These are phyloP conservation scores for Malus fusca DNA, from an alignment of 306 rosid species.

Conservation along the genomic window DNA sequence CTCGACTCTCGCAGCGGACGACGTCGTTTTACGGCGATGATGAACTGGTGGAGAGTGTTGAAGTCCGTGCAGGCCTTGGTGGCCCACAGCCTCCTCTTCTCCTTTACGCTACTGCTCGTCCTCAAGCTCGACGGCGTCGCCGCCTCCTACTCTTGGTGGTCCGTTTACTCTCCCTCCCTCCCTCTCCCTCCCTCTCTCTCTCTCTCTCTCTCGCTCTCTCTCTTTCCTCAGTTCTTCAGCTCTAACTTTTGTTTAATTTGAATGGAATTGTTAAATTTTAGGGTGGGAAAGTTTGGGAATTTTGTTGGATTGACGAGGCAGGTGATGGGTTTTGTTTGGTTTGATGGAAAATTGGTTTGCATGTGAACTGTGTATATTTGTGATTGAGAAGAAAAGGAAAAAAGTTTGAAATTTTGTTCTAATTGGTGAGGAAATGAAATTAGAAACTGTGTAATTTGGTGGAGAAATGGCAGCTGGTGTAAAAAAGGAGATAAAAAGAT, in stretches of 20 bases:
- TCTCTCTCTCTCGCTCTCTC: no score
- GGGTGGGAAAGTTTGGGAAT: conserved; percentile 4
- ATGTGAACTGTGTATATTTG: background rate
- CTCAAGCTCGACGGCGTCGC: conserved; percentile 78
- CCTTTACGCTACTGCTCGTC: conserved; percentile 77
- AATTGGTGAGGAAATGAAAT: background rate
- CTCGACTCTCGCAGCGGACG: background rate
- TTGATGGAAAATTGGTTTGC: background rate
- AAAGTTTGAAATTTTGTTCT: background rate
- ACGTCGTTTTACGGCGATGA: conserved; percentile 15
- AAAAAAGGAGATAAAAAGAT: background rate
- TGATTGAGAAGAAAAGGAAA: background rate
- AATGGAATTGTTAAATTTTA: background rate
- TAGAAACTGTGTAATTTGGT: background rate
- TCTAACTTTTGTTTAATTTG: background rate
- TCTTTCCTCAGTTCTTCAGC: background rate
- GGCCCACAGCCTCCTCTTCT: conserved; percentile 74
- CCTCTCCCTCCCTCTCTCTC: background rate
- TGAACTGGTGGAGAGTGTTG: conserved; percentile 95
- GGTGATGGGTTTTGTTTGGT: background rate
- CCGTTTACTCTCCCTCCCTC: conserved; percentile 16
- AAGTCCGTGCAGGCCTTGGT: conserved; percentile 72
- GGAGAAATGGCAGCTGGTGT: background rate
- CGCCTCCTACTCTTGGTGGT: conserved; percentile 88
- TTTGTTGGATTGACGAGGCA: background rate